Conservation (phyloP, 1,284 basidiomycete species). For the Baeospora myosura region DNA sequence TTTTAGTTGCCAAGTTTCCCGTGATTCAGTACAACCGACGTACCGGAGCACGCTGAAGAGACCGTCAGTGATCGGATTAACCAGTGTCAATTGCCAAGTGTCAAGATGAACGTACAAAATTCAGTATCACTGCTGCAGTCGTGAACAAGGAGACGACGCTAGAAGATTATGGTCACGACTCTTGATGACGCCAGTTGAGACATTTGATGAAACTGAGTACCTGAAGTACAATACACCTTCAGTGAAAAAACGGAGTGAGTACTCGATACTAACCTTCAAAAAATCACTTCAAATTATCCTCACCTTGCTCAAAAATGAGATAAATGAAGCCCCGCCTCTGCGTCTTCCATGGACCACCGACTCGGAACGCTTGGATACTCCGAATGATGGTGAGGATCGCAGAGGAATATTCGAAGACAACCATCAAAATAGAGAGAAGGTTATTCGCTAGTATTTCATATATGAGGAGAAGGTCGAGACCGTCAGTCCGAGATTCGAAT, state of each 20-base stretch:
- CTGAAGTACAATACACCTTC: slow-evolving; percentile 13
- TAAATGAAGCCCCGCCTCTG: slow-evolving; percentile 8
- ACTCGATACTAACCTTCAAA: too few relatives aligned
- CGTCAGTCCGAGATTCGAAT: background rate
- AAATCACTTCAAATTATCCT: background rate
- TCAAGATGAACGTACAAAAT: background rate
- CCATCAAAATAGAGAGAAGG: slow-evolving; percentile 11
- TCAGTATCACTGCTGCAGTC: slow-evolving; percentile 8
- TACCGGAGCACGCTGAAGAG: background rate
- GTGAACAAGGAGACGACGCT: slow-evolving; percentile 8
- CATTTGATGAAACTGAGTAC: too few relatives aligned
- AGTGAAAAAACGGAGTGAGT: background rate
- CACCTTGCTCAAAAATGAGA: slow-evolving; percentile 13
- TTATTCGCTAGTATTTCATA: slow-evolving; percentile 1
- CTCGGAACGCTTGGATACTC: slow-evolving; percentile 8
- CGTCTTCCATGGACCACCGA: slow-evolving; percentile 4
- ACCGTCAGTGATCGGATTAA: background rate
- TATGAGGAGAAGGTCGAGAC: background rate
- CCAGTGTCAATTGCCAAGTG: background rate
- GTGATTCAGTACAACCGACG: background rate
- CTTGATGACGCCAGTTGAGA: background rate
- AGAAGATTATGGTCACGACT: background rate
- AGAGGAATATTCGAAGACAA: slow-evolving; percentile 11
- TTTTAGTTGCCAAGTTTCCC: background rate
- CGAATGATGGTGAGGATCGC: slow-evolving; percentile 10